Percentiles rank a stretch among this genome's conserved stretches.
phyloP scores from a whole-genome alignment of 192 early-diverging fungal genomes.

The Backusella tarrabulga region DNA sequence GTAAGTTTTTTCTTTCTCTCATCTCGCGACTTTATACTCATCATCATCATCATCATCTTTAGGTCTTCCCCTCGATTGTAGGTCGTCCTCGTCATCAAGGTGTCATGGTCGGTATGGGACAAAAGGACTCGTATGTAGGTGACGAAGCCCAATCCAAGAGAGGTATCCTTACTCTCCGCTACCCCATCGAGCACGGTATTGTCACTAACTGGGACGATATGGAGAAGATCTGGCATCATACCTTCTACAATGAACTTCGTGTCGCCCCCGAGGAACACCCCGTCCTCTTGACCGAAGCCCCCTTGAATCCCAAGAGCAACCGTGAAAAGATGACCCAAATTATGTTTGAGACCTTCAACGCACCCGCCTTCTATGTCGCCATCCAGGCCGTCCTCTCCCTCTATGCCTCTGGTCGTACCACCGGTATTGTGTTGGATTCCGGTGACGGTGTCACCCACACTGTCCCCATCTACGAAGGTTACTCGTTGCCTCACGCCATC shows the following conservation, averaged over 20 bases:
- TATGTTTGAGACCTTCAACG: constrained; percentile 99
- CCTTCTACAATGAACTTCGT: constrained; percentile 97
- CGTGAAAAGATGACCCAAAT: constrained; percentile 99
- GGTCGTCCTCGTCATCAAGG: constrained; percentile 86
- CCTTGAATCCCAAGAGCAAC: constrained; percentile 97
- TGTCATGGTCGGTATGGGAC: constrained; percentile 90
- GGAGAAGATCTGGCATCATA: constrained; percentile 98
- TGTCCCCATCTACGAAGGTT: constrained; percentile 98
- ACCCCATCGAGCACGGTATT: constrained; percentile 92
- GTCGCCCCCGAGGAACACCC: constrained; percentile 98
- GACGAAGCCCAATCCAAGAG: constrained; percentile 91
- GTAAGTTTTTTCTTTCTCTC: constrained; percentile 39
- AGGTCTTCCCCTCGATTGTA: constrained; percentile 81
- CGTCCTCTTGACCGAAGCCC: constrained; percentile 95
- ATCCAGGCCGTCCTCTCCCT: constrained; percentile 97
- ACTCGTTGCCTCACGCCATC: constrained; percentile 93
- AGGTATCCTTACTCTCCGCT: constrained; percentile 84
- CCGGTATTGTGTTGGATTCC: constrained; percentile 98
- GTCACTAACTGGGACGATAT: constrained; percentile 94
- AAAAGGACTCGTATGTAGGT: constrained; percentile 89
- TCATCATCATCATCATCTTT: background rate
- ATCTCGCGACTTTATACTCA: background rate
- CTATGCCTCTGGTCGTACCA: constrained; percentile 96
- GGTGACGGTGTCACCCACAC: constrained; percentile 98
- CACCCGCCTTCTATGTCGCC: constrained; percentile 95